A percentile compares a stretch with the other conserved stretches of the same genome.
Conservation (phyloP, 345 rosid species). For the Garcia nutans region DNA sequence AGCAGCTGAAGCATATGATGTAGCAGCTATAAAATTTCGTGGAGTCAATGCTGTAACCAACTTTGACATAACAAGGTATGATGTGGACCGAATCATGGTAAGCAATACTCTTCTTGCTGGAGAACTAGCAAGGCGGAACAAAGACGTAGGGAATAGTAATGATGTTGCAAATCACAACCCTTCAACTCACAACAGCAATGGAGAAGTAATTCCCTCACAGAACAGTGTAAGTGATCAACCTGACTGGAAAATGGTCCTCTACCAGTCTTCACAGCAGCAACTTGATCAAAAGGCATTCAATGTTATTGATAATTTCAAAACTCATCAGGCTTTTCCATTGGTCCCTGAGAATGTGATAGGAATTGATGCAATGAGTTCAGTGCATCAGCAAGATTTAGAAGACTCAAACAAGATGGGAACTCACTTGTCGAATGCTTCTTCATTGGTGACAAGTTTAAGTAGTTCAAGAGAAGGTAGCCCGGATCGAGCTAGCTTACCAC, state of each 20-base stretch:
- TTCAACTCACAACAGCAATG: constrained; percentile 19
- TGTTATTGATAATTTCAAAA: constrained; percentile 21
- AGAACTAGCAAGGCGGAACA: constrained; percentile 69
- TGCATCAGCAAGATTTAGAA: constrained; percentile 29
- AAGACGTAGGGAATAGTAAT: constrained; percentile 31
- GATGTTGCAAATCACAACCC: constrained; percentile 22
- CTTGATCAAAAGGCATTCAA: constrained; percentile 29
- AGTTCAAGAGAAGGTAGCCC: constrained; percentile 65
- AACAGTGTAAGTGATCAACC: constrained; percentile 21
- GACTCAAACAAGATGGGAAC: constrained; percentile 38
- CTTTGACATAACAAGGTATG: constrained; percentile 75
- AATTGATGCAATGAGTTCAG: constrained; percentile 14
- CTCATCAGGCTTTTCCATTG: constrained; percentile 33
- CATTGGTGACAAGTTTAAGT: constrained; percentile 50
- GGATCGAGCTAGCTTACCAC: constrained; percentile 44
- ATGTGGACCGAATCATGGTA: constrained; percentile 81
- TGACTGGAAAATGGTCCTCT: constrained; percentile 41
- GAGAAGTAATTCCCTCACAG: constrained; percentile 23
- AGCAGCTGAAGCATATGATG: constrained; percentile 95
- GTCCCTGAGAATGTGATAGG: constrained; percentile 32
- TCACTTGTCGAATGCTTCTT: constrained; percentile 50
- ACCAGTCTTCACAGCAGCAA: constrained; percentile 43
- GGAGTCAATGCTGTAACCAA: constrained; percentile 92
- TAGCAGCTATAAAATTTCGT: constrained; percentile 91
- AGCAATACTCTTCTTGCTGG: constrained; percentile 78